A percentile compares a stretch with the other conserved stretches of the same genome.
Conservation (phyloP, 1,284 basidiomycete species). For the Ceratobasidium sp. region DNA sequence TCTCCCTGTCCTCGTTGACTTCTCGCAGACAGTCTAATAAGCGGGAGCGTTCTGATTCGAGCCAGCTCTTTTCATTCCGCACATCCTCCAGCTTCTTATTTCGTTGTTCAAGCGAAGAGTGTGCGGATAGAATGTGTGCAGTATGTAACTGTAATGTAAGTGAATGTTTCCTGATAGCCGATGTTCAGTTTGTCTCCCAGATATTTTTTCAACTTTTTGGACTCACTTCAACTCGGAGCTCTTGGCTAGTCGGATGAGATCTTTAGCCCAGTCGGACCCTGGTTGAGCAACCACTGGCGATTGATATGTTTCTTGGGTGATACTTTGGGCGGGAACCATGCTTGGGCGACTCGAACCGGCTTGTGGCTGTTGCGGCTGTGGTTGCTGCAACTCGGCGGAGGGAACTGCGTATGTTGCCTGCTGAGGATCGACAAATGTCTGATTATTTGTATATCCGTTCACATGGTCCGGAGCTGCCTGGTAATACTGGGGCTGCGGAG, state of each 20-base stretch:
- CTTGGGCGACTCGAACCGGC: slow-evolving; percentile 17
- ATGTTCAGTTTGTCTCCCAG: slow-evolving; percentile 1
- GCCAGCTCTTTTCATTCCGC: slow-evolving; percentile 77
- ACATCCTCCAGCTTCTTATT: slow-evolving; percentile 81
- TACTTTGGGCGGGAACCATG: slow-evolving; percentile 52
- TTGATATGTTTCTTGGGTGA: slow-evolving; percentile 54
- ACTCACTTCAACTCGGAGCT: slow-evolving; percentile 84
- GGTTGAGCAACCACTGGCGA: slow-evolving; percentile 70
- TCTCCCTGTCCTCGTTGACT: slow-evolving; percentile 83
- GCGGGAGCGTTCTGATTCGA: slow-evolving; percentile 73
- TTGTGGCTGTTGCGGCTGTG: slow-evolving; percentile 29
- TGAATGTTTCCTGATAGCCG: slow-evolving; percentile 75
- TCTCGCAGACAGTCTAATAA: slow-evolving; percentile 75
- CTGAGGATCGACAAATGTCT: slow-evolving; percentile 34
- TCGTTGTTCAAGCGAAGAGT: slow-evolving; percentile 80
- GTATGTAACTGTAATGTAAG: slow-evolving; percentile 83
- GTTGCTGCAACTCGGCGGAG: slow-evolving; percentile 32
- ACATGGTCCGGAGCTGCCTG: slow-evolving; percentile 34
- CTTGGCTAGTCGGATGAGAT: slow-evolving; percentile 83
- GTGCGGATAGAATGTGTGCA: slow-evolving; percentile 83
- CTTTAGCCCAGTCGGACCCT: slow-evolving; percentile 82
- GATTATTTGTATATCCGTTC: slow-evolving; percentile 34
- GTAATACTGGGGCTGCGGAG: slow-evolving; percentile 39
- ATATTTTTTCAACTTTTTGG: neutral
- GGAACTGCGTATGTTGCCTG: slow-evolving; percentile 24